Percentiles rank a stretch among this genome's conserved stretches.
phyloP scores from a whole-genome alignment of 768 basidiomycete genomes.

The Kwoniella dejecticola region DNA sequence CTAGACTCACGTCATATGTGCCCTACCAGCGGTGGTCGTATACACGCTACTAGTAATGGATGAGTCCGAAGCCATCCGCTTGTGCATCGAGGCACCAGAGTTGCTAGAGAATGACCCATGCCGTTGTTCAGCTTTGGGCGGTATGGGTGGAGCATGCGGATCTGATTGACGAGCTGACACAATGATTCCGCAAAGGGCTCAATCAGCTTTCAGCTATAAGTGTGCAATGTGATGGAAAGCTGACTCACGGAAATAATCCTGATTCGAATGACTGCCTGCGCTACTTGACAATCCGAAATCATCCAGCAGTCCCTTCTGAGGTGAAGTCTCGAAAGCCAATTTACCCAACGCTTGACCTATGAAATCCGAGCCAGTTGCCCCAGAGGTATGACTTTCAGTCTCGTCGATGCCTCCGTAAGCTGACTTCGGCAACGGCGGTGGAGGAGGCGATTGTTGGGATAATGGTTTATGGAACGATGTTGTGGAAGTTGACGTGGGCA shows the following conservation, averaged over 20 bases:
- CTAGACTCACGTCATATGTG: constrained; percentile 23
- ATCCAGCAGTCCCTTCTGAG: constrained; percentile 14
- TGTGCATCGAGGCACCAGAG: constrained; percentile 31
- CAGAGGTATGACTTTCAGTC: background rate
- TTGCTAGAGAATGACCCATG: constrained; percentile 18
- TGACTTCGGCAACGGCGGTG: constrained; percentile 1
- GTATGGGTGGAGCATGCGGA: constrained; percentile 8
- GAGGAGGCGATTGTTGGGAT: constrained; percentile 5
- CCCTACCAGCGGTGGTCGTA: constrained; percentile 38
- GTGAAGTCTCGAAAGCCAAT: constrained; percentile 23
- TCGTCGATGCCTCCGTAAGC: constrained; percentile 12
- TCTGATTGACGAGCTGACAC: background rate
- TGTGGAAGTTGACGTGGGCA: constrained; percentile 10
- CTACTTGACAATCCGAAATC: constrained; percentile 8
- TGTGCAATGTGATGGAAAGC: too few species aligned
- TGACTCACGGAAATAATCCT: constrained; percentile 22
- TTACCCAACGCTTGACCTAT: constrained; percentile 21
- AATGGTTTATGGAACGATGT: constrained; percentile 19
- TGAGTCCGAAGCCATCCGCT: constrained; percentile 47
- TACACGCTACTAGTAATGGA: constrained; percentile 47
- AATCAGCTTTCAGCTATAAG: too few species aligned
- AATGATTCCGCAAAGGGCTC: too few species aligned
- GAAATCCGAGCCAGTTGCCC: constrained; percentile 7
- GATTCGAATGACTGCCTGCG: background rate
- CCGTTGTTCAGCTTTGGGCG: constrained; percentile 20